Evolutionary conservation across 1,139 yeast species (phyloP).

Genomic region (Yarrowia galli): DNA sequence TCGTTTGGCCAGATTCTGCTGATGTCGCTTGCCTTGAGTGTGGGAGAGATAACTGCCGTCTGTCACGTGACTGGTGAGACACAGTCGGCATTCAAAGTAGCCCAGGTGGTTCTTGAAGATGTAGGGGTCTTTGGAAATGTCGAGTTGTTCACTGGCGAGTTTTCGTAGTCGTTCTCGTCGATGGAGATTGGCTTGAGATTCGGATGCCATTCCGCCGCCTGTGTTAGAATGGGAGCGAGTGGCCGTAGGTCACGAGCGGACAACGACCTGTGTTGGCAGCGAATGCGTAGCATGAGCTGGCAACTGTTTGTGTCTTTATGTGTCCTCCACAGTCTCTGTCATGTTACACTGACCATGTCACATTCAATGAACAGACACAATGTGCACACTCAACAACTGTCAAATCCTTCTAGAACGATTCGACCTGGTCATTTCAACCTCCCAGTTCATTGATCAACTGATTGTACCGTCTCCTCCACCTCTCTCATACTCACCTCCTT

Average conservation of each 20-base stretch:
- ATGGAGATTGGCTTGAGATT: constrained; percentile 69
- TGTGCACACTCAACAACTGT: no score
- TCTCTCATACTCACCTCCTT: constrained; percentile 53
- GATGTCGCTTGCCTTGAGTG: constrained; percentile 80
- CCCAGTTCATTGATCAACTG: not conserved
- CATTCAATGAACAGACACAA: no score
- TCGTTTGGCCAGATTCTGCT: constrained; percentile 68
- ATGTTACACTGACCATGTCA: no score
- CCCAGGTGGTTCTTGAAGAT: constrained; percentile 78
- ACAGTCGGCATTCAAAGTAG: constrained; percentile 73
- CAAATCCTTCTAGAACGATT: no score
- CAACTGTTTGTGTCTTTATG: no score
- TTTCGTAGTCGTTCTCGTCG: constrained; percentile 69
- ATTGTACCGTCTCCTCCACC: not conserved
- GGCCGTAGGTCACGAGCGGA: not conserved
- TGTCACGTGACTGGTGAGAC: constrained; percentile 75
- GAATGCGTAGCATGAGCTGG: no score
- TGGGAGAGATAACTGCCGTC: constrained; percentile 83
- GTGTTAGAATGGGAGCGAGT: constrained; percentile 14
- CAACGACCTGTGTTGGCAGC: not conserved
- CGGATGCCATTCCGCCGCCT: constrained; percentile 78
- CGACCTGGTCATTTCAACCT: no score
- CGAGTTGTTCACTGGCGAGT: constrained; percentile 66
- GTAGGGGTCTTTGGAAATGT: constrained; percentile 76
- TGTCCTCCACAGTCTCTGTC: no score